Evolutionary conservation across 768 basidiomycete genomes (phyloP).

Genomic region (Termitomyces heimii): DNA sequence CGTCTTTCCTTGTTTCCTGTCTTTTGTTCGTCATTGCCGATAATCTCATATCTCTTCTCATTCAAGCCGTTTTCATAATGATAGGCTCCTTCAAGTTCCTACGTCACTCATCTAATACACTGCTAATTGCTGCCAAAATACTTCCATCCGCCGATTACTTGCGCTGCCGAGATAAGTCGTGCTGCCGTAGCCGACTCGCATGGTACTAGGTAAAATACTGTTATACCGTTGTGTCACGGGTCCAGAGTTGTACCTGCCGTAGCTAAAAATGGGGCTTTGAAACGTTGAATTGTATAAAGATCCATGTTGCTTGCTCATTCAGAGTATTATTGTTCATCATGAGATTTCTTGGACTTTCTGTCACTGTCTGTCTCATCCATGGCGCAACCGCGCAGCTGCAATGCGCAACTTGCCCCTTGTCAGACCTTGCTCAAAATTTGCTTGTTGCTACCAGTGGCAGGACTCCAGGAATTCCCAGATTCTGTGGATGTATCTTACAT

Average conservation of each 20-base stretch:
- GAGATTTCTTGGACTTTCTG: neutral
- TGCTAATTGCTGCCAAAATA: neutral
- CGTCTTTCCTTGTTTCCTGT: neutral
- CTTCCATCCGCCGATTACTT: too few species aligned
- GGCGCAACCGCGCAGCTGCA: neutral
- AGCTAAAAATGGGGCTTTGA: neutral
- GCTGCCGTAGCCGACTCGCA: neutral
- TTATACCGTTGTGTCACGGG: neutral
- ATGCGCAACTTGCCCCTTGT: constrained; percentile 9
- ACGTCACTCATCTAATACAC: neutral
- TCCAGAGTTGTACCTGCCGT: neutral
- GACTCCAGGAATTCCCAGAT: constrained; percentile 7
- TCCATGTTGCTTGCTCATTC: neutral
- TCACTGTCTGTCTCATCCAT: neutral
- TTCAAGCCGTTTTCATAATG: neutral
- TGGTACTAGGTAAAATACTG: neutral
- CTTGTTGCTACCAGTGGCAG: constrained; percentile 8
- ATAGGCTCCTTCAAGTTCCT: neutral
- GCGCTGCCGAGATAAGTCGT: neutral
- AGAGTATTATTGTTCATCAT: neutral
- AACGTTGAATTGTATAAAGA: neutral
- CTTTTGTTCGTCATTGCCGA: neutral
- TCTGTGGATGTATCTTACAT: constrained; percentile 4
- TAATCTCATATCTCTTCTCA: neutral
- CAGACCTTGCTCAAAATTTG: constrained; percentile 2